Base-by-base conservation (phyloP, 768 basidiomycete genomes). In the Lactifluus pinguis region DNA sequence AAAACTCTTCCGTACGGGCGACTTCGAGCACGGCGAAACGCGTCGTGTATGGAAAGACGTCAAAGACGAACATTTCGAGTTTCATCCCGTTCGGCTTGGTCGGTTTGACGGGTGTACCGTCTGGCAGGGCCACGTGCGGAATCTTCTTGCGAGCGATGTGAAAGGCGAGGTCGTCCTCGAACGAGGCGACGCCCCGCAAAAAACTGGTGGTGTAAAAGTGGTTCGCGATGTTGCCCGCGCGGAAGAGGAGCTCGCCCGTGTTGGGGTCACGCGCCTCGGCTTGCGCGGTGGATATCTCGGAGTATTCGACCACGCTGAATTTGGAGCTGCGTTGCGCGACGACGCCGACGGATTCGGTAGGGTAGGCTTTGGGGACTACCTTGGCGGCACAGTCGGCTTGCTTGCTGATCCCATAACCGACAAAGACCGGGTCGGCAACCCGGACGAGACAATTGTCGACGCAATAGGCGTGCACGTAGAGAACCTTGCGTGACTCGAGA, bases 91-190 rank as follows among this genome's bases (percentile, higher is more conserved):
- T 98, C n/a, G 93, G 90, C 69, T 86, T 85, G 63, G 75, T 72
- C 2, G 97, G 95, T 70, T 94, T 95, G 70, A 95, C 73, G 4
- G 69, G 29, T 62, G 83, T 77, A 19, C 91, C 94, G 14, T 81
- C 80, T 57, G 79, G 69, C 60, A 92, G 68, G 69, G 92, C 85
- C 64, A 94, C 77, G 67, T 87, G 82, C 7, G 93, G 79, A 66
- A 99, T 98, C 81, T 98, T 99, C 76, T 99, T 99, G 67, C 88
- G 85, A 44, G 97, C 97, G 68, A 99, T 94, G 76, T 99, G 97
- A 83, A 90, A 98, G 14, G 94, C 87, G 74, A 99, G 89, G 59
- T 90, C 77, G 49, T 83, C 78, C 72, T 98, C 95, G 71, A 95
- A 93, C 3, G 79, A 73, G 67, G 89, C 85, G 54, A 94, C 87